Conservation (phyloP, 345 rosid species). For the Eutrema japonicum region DNA sequence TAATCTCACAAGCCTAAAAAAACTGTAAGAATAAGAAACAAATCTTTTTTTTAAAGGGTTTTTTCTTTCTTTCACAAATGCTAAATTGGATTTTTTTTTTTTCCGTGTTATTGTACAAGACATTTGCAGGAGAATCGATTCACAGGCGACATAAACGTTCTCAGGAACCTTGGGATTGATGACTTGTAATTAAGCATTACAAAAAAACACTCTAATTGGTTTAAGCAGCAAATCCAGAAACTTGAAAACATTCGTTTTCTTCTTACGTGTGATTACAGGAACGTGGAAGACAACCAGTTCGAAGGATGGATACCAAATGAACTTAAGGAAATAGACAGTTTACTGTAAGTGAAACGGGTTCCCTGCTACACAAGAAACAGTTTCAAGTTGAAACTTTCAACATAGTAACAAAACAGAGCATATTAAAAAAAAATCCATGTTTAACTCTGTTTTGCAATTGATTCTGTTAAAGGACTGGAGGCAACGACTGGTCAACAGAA, state of each 20-base stretch:
- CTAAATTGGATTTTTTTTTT: background rate
- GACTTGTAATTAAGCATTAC: conserved; percentile 59
- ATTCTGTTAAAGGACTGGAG: conserved; percentile 62
- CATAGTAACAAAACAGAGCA: background rate
- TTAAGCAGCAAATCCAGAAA: background rate
- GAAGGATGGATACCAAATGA: conserved; percentile 86
- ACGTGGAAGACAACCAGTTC: conserved; percentile 73
- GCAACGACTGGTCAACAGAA: conserved; percentile 84
- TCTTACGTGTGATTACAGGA: conserved; percentile 50
- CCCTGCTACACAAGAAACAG: conserved; percentile 18
- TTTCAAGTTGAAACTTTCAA: background rate
- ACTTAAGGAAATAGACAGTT: conserved; percentile 59
- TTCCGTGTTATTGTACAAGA: conserved; percentile 45
- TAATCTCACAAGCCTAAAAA: conserved; percentile 56
- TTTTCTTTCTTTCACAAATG: background rate
- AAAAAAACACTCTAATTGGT: background rate
- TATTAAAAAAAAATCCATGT: background rate
- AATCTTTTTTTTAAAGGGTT: background rate
- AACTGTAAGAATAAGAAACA: conserved; percentile 57
- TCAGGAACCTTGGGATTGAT: conserved; percentile 66
- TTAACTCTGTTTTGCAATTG: conserved; percentile 33
- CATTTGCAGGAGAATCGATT: conserved; percentile 75
- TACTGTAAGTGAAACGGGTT: conserved; percentile 59
- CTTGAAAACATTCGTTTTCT: conserved; percentile 11
- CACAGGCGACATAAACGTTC: conserved; percentile 70